Evolutionary conservation across 345 rosid species (phyloP).

Genomic region (Linum lewisii): DNA sequence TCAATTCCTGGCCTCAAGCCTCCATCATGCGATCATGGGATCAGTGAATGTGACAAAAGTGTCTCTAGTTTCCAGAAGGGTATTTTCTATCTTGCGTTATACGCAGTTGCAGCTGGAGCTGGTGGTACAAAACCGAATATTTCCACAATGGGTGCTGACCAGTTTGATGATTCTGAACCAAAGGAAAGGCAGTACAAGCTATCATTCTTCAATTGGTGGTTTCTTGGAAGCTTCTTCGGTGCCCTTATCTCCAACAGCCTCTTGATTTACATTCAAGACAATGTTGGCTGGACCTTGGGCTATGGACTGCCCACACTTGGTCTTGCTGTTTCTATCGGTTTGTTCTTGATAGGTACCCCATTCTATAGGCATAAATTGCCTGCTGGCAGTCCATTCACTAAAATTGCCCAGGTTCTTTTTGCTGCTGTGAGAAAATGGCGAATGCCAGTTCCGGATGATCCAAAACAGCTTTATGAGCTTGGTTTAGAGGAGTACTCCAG

Average conservation of each 20-base stretch:
- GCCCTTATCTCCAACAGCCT: constrained; percentile 45
- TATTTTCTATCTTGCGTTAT: constrained; percentile 37
- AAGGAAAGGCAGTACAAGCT: constrained; percentile 47
- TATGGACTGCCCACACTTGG: constrained; percentile 45
- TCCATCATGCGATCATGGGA: constrained; percentile 29
- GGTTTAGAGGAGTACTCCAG: constrained; percentile 24
- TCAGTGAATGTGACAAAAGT: constrained; percentile 22
- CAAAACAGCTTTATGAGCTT: constrained; percentile 40
- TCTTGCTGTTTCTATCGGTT: constrained; percentile 24
- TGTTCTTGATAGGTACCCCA: constrained; percentile 40
- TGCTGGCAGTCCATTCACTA: constrained; percentile 40
- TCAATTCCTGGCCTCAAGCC: constrained; percentile 37
- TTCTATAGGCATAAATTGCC: constrained; percentile 45
- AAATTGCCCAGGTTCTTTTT: constrained; percentile 36
- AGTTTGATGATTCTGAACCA: constrained; percentile 51
- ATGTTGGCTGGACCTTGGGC: constrained; percentile 35
- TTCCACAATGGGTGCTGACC: constrained; percentile 65
- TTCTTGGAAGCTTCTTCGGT: constrained; percentile 54
- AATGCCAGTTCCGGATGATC: constrained; percentile 29
- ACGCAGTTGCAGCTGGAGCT: constrained; percentile 34
- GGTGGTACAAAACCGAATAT: constrained; percentile 68
- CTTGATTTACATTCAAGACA: constrained; percentile 45
- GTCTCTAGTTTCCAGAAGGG: constrained; percentile 30
- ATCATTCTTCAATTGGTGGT: constrained; percentile 71
- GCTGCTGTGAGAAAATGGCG: constrained; percentile 41